Evolutionary conservation across 768 basidiomycete species (phyloP).

Genomic region (Amanita jacksonii): DNA sequence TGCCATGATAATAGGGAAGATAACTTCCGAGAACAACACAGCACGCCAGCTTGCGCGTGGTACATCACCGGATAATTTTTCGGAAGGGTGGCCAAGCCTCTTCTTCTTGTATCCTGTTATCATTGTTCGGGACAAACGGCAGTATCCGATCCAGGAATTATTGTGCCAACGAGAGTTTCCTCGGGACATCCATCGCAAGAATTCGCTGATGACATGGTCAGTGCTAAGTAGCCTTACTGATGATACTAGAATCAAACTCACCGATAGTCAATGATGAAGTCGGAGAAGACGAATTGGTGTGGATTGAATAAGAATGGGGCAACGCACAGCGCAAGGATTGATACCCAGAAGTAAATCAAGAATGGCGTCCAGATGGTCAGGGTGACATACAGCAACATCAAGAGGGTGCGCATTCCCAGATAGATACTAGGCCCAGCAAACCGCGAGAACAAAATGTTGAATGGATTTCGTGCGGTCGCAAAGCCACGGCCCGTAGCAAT

Average conservation of each 20-base stretch:
- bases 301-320: conserved; percentile 99
- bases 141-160: conserved; percentile 99
- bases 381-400: conserved; percentile 92
- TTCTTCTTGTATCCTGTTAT: conserved; percentile 99
- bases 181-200: conserved; percentile 97
- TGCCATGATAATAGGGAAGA: conserved; percentile 83
- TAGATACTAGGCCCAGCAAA: conserved; percentile 99
- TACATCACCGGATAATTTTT: conserved; percentile 92
- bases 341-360: conserved; percentile 97
- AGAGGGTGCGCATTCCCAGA: conserved; percentile 86
- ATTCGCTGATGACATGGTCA: conserved; percentile 56
- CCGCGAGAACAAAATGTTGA: conserved; percentile 92
- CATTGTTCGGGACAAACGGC: conserved; percentile 93
- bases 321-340: conserved; percentile 83
- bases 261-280: conserved; percentile 96
- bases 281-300: conserved; percentile 97
- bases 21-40: conserved; percentile 77
- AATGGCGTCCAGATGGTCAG: conserved; percentile 87
- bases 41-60: conserved; percentile 91
- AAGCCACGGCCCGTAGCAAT: conserved; percentile 99
- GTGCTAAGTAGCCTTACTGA: conserved; percentile 2
- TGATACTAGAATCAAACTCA: conserved; percentile 22
- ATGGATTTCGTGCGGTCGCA: conserved; percentile 90
- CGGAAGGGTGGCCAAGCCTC: conserved; percentile 91
- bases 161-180: conserved; percentile 96